Conservation (phyloP, 2,329 filamentous ascomycete genomes). For the Phyllosticta ampelicida region DNA sequence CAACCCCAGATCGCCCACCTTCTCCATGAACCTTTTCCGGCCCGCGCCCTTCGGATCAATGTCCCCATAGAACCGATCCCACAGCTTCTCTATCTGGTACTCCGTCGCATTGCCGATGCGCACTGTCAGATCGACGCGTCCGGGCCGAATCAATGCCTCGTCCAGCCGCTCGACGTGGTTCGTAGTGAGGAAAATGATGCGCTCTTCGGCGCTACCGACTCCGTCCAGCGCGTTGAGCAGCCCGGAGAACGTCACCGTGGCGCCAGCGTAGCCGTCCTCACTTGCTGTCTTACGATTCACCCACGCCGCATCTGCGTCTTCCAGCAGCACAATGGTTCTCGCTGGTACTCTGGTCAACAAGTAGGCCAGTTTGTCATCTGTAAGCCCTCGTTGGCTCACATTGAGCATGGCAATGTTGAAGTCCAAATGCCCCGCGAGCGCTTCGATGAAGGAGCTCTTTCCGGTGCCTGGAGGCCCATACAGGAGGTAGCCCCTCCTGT, state of each 20-base stretch:
- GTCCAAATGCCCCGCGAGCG: constrained; percentile 81
- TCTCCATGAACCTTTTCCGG: constrained; percentile 58
- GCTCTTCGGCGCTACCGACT: constrained; percentile 87
- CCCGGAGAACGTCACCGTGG: constrained; percentile 89
- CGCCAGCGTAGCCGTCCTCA: constrained; percentile 71
- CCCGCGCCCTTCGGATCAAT: constrained; percentile 54
- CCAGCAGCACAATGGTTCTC: constrained; percentile 70
- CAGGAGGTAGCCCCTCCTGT: constrained; percentile 77
- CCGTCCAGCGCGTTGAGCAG: constrained; percentile 65
- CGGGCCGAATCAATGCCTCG: constrained; percentile 78
- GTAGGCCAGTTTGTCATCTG: constrained; percentile 78
- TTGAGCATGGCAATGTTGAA: constrained; percentile 91
- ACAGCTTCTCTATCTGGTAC: constrained; percentile 77
- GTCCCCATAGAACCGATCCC: constrained; percentile 90
- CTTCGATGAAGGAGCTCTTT: constrained; percentile 94
- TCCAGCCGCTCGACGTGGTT: constrained; percentile 89
- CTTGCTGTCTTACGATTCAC: constrained; percentile 68
- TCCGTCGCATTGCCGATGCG: constrained; percentile 78
- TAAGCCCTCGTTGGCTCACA: constrained; percentile 78
- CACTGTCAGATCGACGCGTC: constrained; percentile 86
- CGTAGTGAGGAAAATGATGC: constrained; percentile 86
- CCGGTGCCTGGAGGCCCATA: constrained; percentile 85
- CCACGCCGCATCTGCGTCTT: constrained; percentile 89
- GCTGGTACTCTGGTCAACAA: constrained; percentile 76
- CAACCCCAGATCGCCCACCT: constrained; percentile 59